Conservation (phyloP, 2,329 filamentous ascomycete species). For the Lizonia empirigonia region DNA sequence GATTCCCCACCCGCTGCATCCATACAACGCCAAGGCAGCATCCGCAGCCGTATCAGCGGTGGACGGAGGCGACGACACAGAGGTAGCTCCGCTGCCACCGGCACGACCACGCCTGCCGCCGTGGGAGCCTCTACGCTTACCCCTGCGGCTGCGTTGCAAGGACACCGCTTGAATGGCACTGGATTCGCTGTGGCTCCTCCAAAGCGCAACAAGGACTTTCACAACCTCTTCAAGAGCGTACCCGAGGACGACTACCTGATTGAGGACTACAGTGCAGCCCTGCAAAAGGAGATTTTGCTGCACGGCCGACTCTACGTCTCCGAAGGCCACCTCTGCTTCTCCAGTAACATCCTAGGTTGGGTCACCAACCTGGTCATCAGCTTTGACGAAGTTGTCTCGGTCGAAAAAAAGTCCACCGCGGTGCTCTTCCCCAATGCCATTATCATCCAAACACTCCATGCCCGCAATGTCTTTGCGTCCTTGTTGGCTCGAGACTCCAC, state of each 20-base stretch:
- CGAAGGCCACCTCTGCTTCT: slow-evolving; percentile 97
- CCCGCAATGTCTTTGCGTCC: slow-evolving; percentile 94
- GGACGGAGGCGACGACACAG: slow-evolving; percentile 70
- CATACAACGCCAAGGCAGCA: slow-evolving; percentile 60
- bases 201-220: slow-evolving; percentile 95
- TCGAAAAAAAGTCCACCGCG: slow-evolving; percentile 96
- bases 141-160: slow-evolving; percentile 63
- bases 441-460: slow-evolving; percentile 93
- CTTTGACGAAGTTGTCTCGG: slow-evolving; percentile 95
- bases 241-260: slow-evolving; percentile 98
- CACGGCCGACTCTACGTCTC: slow-evolving; percentile 95
- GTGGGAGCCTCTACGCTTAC: slow-evolving; percentile 72
- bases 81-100: slow-evolving; percentile 73
- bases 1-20: slow-evolving; percentile 59
- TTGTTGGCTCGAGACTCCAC: slow-evolving; percentile 94
- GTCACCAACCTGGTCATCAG: slow-evolving; percentile 96
- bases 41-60: slow-evolving; percentile 60
- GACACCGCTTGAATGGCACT: slow-evolving; percentile 85
- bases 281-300: slow-evolving; percentile 93
- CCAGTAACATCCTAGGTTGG: slow-evolving; percentile 98
- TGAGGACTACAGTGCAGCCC: slow-evolving; percentile 95
- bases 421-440: slow-evolving; percentile 96
- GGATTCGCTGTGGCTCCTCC: slow-evolving; percentile 96
- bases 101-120: slow-evolving; percentile 72
- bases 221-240: slow-evolving; percentile 91